A percentile compares a stretch with the other conserved stretches of the same genome.
phyloP scores from a whole-genome alignment of 345 rosid genomes.

The Brassica incana region DNA sequence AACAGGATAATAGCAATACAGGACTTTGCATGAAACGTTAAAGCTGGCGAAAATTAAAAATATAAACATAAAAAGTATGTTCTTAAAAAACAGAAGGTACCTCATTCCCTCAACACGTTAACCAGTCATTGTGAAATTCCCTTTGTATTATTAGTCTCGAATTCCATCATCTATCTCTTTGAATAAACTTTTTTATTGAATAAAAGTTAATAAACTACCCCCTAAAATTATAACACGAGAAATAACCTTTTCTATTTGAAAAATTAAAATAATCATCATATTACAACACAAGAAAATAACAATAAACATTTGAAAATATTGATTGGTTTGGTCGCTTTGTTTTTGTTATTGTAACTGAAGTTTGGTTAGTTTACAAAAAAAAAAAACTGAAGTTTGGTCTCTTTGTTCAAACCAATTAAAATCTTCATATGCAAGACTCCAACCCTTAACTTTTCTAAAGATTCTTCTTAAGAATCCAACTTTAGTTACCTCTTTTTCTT shows the following conservation, averaged over 20 bases:
- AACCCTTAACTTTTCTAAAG: slow-evolving; percentile 42
- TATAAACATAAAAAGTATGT: slow-evolving; percentile 18
- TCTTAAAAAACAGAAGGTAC: slow-evolving; percentile 32
- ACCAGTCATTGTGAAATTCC: slow-evolving; percentile 36
- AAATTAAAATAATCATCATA: not conserved
- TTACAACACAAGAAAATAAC: not conserved
- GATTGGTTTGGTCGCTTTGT: slow-evolving; percentile 30
- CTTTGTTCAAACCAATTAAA: slow-evolving; percentile 37
- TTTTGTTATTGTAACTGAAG: no score
- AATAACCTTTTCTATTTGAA: not conserved
- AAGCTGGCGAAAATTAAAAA: slow-evolving; percentile 5
- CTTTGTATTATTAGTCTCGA: slow-evolving; percentile 31
- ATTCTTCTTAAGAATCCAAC: slow-evolving; percentile 36
- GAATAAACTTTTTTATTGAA: not conserved
- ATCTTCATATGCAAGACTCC: slow-evolving; percentile 46
- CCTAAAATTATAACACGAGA: not conserved
- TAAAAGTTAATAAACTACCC: not conserved
- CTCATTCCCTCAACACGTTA: slow-evolving; percentile 39
- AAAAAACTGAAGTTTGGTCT: no score
- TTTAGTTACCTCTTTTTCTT: slow-evolving; percentile 34
- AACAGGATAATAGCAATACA: slow-evolving; percentile 34
- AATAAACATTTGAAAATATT: not conserved
- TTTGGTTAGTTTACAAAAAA: no score
- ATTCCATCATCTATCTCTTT: not conserved
- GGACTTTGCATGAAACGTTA: slow-evolving; percentile 34